A percentile compares a stretch with the other conserved stretches of the same genome.
Evolutionary conservation across 805 yeast genomes (phyloP).

Genomic region (Cyberlindnera veronae): DNA sequence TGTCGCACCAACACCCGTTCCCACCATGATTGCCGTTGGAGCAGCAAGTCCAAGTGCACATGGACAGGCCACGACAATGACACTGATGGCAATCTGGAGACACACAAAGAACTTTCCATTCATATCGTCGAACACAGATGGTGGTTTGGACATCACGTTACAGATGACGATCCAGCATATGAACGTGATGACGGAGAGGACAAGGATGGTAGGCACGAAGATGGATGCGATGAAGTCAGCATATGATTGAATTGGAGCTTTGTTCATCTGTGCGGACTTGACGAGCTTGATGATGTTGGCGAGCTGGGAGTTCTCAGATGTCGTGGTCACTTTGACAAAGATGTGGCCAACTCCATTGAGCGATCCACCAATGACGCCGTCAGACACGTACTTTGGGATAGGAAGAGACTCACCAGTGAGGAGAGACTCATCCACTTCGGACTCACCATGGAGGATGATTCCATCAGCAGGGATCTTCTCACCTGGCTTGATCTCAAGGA

Average conservation of each 20-base stretch:
- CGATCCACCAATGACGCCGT: constrained; percentile 82
- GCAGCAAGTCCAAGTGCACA: constrained; percentile 97
- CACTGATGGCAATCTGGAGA: constrained; percentile 80
- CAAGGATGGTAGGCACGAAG: constrained; percentile 75
- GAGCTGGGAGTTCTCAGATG: constrained; percentile 84
- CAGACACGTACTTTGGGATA: constrained; percentile 57
- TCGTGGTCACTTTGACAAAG: constrained; percentile 59
- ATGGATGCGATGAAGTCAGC: constrained; percentile 83
- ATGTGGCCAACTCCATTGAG: constrained; percentile 76
- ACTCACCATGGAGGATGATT: constrained; percentile 64
- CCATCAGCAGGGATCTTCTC: constrained; percentile 93
- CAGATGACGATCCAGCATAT: constrained; percentile 52
- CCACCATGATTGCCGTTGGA: constrained; percentile 99
- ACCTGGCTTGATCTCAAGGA: constrained; percentile 79
- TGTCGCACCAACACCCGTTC: constrained; percentile 92
- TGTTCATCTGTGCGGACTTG: constrained; percentile 81
- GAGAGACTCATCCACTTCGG: constrained; percentile 85
- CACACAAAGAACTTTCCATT: constrained; percentile 65
- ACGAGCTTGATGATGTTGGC: constrained; percentile 85
- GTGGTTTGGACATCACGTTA: constrained; percentile 36
- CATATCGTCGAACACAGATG: constrained; percentile 43
- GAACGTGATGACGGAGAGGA: constrained; percentile 63
- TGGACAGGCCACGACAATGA: constrained; percentile 97
- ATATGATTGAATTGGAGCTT: constrained; percentile 86
- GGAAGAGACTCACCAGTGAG: constrained; percentile 91